Evolutionary conservation across 345 rosid species (phyloP).

Genomic region (rapeseed (Brassica napus)): Da-Ae NC_063442.1:13180501-13181000

Average conservation of each 20-base stretch:
- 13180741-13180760: slow-evolving; percentile 33
- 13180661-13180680: slow-evolving; percentile 74
- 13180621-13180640: slow-evolving; percentile 72
- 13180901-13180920: slow-evolving; percentile 35
- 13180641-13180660: slow-evolving; percentile 74
- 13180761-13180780: slow-evolving; percentile 20
- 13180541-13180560: slow-evolving; percentile 49
- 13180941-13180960: no score
- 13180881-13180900: slow-evolving; percentile 40
- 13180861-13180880: slow-evolving; percentile 45
- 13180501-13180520: slow-evolving; percentile 1
- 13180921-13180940: background rate
- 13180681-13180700: slow-evolving; percentile 78
- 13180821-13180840: slow-evolving; percentile 95
- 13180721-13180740: slow-evolving; percentile 44
- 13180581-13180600: slow-evolving; percentile 74
- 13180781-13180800: slow-evolving; percentile 40
- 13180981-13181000: slow-evolving; percentile 14
- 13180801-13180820: slow-evolving; percentile 43
- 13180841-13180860: slow-evolving; percentile 61
- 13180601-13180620: slow-evolving; percentile 71
- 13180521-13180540: slow-evolving; percentile 46
- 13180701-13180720: slow-evolving; percentile 52
- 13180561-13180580: slow-evolving; percentile 57
- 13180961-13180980: slow-evolving; percentile 56